phyloP scores from a whole-genome alignment of 495 filamentous ascomycete species.

The Penicillium ucsense region DNA sequence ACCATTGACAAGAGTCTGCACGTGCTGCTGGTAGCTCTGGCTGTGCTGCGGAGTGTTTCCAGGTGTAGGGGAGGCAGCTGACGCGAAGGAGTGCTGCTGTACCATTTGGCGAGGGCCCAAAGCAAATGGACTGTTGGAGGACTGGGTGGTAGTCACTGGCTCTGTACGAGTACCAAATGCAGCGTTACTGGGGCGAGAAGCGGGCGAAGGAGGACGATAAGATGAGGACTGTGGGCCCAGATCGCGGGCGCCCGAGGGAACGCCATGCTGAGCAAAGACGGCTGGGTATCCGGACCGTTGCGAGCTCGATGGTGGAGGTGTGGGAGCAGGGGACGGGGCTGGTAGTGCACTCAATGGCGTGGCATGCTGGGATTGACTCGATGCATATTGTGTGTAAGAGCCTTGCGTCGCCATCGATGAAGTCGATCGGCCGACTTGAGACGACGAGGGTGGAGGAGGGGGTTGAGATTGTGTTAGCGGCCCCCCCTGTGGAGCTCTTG shows the following conservation, averaged over 20 bases:
- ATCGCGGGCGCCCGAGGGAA: conserved; percentile 22
- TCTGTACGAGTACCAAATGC: conserved; percentile 27
- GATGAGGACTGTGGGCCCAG: conserved; percentile 18
- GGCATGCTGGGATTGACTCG: conserved; percentile 18
- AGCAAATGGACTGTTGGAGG: conserved; percentile 22
- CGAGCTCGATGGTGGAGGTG: conserved; percentile 26
- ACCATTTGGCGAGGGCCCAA: conserved; percentile 23
- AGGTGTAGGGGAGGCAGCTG: conserved; percentile 20
- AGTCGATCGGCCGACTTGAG: conserved; percentile 14
- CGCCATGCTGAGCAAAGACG: conserved; percentile 21
- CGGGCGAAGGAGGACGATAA: conserved; percentile 29
- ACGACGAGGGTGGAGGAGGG: conserved; percentile 6
- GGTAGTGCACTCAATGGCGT: conserved; percentile 19
- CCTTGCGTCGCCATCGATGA: conserved; percentile 18
- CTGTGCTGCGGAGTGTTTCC: conserved; percentile 34
- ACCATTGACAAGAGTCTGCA: conserved; percentile 25
- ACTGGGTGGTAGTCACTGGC: conserved; percentile 24
- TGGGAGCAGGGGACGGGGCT: conserved; percentile 30
- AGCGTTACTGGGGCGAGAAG: conserved; percentile 21
- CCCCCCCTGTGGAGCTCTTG: conserved; percentile 26
- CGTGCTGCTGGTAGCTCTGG: conserved; percentile 8
- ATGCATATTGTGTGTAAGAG: conserved; percentile 22
- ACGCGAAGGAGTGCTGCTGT: conserved; percentile 17
- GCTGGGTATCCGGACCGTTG: conserved; percentile 28
- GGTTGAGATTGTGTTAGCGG: conserved; percentile 17